Base-by-base conservation (phyloP, 306 rosid genomes). In the Leucaena leucocephala region DNA sequence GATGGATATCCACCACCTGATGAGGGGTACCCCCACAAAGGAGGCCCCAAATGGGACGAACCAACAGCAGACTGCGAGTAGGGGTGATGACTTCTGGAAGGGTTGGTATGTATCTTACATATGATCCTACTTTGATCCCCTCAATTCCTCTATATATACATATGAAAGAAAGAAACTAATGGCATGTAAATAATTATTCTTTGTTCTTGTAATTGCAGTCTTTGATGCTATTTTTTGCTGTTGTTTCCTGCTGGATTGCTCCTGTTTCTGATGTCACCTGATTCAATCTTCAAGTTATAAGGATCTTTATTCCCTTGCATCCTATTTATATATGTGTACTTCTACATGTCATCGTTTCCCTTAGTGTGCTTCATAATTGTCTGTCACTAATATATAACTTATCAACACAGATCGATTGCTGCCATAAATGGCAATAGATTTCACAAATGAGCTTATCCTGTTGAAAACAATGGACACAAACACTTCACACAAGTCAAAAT, bases 41-140 rank as follows among this genome's bases (percentile, higher is more conserved):
- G 68, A 58, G 2, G 61, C 21, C 13, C 44, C 67, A 43, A 13
- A 39, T 19, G 48, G 35, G 11, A 9, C 9, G 2, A 16, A 54
- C 2, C 79, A 80, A 46, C 40, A 40, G 12, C 45, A 69, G 22
- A 76, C 77, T 27, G 73, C 27, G 16, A n/a, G 39, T 33, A 82
- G 42, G 52, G 85, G 85, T 11, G 85, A 82, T 17, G 85, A 77
- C 34, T 82, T 82, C 52, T 82, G 81, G 85, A 82, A 82, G 65
- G 81, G 84, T 17, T 81, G 84, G 84, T 81, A 35, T 44, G 75
- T 63, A n/a, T 49, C 17, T 5, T 48, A 3, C 7, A 10, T 2
- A 27, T 27, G 27, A 0, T 27, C 27, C 27, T 27, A 27, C 27
- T 27, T 27, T 27, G 27, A 27, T 27, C 27, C 27, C 27, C 27